phyloP scores from a whole-genome alignment of 129 eudicot genomes.

The carrot (Daucus carota) region DH1_v3.0 NC_030381.2:41509501-41510000 shows the following conservation, averaged over 20 bases:
- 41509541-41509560: slow-evolving; percentile 52
- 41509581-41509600: not conserved
- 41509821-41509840: slow-evolving; percentile 92
- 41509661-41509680: slow-evolving; percentile 49
- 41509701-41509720: slow-evolving; percentile 50
- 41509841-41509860: slow-evolving; percentile 62
- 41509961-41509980: too few species aligned
- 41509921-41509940: not conserved
- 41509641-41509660: slow-evolving; percentile 48
- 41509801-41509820: slow-evolving; percentile 56
- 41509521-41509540: slow-evolving; percentile 52
- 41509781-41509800: slow-evolving; percentile 25
- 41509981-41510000: not conserved
- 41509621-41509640: not conserved
- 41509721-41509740: slow-evolving; percentile 39
- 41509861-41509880: slow-evolving; percentile 50
- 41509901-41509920: slow-evolving; percentile 42
- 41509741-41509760: slow-evolving; percentile 56
- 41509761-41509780: slow-evolving; percentile 44
- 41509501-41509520: slow-evolving; percentile 65
- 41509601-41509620: not conserved
- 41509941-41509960: too few species aligned
- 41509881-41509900: slow-evolving; percentile 72
- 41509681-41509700: slow-evolving; percentile 69
- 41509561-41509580: slow-evolving; percentile 17